These are phyloP conservation scores for Martensiomyces pterosporus DNA, from an alignment of 192 early-diverging fungal genomes.

Conservation along the genomic window DNA sequence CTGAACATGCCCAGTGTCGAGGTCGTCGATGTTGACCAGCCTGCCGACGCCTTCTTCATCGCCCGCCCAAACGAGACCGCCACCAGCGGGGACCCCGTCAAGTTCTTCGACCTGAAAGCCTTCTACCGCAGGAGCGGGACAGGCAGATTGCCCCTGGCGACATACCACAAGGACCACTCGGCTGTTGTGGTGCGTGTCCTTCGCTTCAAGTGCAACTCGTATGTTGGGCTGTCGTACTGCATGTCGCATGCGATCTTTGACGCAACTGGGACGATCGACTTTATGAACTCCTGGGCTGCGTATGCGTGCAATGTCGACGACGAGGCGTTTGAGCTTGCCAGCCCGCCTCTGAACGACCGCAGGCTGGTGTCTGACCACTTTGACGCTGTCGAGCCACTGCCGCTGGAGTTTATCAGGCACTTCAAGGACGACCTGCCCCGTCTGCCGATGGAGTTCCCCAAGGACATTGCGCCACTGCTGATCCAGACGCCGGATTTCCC, in stretches of 20 bases:
- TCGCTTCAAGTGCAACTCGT: slow-evolving; percentile 30
- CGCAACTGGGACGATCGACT: slow-evolving; percentile 9
- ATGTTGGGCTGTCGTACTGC: slow-evolving; percentile 28
- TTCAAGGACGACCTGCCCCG: slow-evolving; percentile 12
- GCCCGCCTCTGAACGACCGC: slow-evolving; percentile 23
- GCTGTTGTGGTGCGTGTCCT: slow-evolving; percentile 19
- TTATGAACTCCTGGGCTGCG: slow-evolving; percentile 40
- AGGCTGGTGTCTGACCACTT: slow-evolving; percentile 20
- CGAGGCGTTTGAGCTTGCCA: slow-evolving; percentile 3
- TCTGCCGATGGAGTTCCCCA: slow-evolving; percentile 4
- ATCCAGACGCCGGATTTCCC: slow-evolving; percentile 28
- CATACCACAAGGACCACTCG: slow-evolving; percentile 29
- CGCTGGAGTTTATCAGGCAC: slow-evolving; percentile 29
- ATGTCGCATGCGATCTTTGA: slow-evolving; percentile 41
- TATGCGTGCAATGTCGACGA: slow-evolving; percentile 26
- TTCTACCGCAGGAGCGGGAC: slow-evolving; percentile 27
- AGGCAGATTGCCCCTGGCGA: slow-evolving; percentile 16
- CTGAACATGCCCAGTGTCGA: slow-evolving; percentile 34
- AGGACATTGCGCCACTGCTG: slow-evolving; percentile 26
- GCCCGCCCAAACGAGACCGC: not conserved
- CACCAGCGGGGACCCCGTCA: not conserved
- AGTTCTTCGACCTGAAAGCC: slow-evolving; percentile 38
- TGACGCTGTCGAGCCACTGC: slow-evolving; percentile 12
- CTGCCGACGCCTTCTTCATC: slow-evolving; percentile 25
- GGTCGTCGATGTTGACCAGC: slow-evolving; percentile 20